A percentile compares a stretch with the other conserved stretches of the same genome.
These are phyloP conservation scores for Ogataea salicorniae DNA, from an alignment of 805 yeast species.

Conservation along the genomic window DNA sequence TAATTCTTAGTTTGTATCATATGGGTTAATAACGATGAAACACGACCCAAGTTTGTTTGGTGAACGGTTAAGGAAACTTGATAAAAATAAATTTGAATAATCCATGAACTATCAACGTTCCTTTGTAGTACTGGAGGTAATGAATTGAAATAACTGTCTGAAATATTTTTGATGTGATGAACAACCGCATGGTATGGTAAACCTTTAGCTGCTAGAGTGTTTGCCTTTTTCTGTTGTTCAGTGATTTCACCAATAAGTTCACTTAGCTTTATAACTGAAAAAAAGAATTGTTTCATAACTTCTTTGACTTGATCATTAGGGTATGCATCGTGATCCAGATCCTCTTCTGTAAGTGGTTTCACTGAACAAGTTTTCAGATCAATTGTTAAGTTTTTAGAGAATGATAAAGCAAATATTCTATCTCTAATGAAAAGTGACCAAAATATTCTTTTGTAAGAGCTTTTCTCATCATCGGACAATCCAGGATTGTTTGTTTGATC, in stretches of 20 bases:
- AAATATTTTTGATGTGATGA: neutral
- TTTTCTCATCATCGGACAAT: constrained; percentile 16
- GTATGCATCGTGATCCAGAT: neutral
- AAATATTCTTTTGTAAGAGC: constrained; percentile 60
- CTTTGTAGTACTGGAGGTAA: neutral
- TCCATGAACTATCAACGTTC: neutral
- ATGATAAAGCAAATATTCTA: neutral
- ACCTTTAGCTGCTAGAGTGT: constrained; percentile 2
- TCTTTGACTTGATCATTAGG: neutral
- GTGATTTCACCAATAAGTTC: constrained; percentile 3
- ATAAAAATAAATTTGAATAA: neutral
- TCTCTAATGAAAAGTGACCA: constrained; percentile 69
- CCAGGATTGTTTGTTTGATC: constrained; percentile 13
- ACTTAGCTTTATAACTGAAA: neutral
- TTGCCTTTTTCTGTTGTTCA: constrained; percentile 2
- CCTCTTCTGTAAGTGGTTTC: neutral
- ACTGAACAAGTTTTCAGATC: neutral
- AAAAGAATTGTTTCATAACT: neutral
- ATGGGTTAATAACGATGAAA: neutral
- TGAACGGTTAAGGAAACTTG: neutral
- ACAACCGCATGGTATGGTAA: neutral
- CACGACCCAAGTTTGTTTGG: constrained; percentile 1
- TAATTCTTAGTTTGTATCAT: neutral
- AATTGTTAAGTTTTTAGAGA: neutral
- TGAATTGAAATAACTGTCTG: constrained; percentile 1